Conservation (phyloP, 345 rosid species). For the Lepidium sativum region DNA sequence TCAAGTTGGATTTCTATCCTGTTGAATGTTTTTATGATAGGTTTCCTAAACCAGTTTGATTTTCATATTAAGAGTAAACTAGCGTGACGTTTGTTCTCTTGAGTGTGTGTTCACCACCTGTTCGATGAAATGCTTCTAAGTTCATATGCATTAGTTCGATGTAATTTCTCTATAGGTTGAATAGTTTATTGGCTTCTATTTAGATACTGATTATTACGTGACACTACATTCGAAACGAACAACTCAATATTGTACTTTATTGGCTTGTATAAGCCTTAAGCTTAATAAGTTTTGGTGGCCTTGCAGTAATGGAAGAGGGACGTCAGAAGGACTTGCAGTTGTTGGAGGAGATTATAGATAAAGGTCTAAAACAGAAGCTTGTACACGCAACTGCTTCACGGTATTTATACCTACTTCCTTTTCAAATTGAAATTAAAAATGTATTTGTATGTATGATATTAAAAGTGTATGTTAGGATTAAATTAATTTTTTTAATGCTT, state of each 20-base stretch:
- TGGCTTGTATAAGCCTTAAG: not conserved
- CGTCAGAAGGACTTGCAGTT: slow-evolving; percentile 49
- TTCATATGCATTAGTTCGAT: not conserved
- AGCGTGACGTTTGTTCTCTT: not conserved
- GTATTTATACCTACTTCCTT: slow-evolving; percentile 19
- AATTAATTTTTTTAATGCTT: not conserved
- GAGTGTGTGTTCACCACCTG: not conserved
- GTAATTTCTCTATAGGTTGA: not conserved
- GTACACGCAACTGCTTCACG: slow-evolving; percentile 54
- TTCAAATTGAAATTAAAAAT: not conserved
- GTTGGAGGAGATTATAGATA: slow-evolving; percentile 76
- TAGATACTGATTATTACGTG: not conserved
- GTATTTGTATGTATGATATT: not conserved
- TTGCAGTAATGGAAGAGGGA: slow-evolving; percentile 40
- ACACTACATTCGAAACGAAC: not conserved
- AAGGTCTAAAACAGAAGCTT: slow-evolving; percentile 76
- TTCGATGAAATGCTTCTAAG: slow-evolving; percentile 9
- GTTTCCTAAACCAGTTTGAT: not conserved
- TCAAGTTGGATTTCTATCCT: not conserved
- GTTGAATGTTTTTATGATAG: not conserved
- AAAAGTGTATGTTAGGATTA: not conserved
- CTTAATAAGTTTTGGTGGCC: not conserved
- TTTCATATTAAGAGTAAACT: not conserved
- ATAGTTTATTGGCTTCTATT: not conserved
- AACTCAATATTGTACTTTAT: not conserved